Percentiles rank a stretch among this genome's conserved stretches.
phyloP scores from a whole-genome alignment of 2,329 filamentous ascomycete species.

The Sporothrix globosa region DNA sequence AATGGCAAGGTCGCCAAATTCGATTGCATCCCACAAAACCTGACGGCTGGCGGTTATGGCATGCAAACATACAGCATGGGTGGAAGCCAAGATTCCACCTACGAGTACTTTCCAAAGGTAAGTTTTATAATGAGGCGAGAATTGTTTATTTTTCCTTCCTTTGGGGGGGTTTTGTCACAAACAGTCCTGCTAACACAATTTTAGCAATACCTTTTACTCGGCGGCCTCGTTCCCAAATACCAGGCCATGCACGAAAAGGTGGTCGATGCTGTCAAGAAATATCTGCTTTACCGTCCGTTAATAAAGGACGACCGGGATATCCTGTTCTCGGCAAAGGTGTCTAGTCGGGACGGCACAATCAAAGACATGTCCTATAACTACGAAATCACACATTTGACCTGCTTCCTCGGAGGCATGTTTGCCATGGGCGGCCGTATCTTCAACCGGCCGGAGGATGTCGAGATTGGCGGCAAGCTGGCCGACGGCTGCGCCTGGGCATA shows the following conservation, averaged over 20 bases:
- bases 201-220: constrained; percentile 72
- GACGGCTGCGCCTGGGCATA: constrained; percentile 74
- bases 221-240: constrained; percentile 74
- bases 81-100: constrained; percentile 69
- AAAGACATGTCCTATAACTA: constrained; percentile 55
- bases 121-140: constrained; percentile 7
- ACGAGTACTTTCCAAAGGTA: constrained; percentile 68
- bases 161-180: neutral
- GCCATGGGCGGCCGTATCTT: constrained; percentile 67
- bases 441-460: constrained; percentile 60
- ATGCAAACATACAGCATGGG: constrained; percentile 62
- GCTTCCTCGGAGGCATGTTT: constrained; percentile 73
- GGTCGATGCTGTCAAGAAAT: constrained; percentile 68
- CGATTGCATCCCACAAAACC: constrained; percentile 63
- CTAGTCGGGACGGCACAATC: constrained; percentile 48
- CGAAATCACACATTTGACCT: constrained; percentile 66
- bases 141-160: neutral
- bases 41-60: constrained; percentile 53
- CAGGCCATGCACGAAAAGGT: constrained; percentile 70
- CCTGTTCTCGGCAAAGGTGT: constrained; percentile 71
- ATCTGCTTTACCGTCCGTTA: constrained; percentile 79
- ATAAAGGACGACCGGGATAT: constrained; percentile 67
- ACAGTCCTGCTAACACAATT: constrained; percentile 36
- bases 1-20: constrained; percentile 45
- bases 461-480: constrained; percentile 64